Evolutionary conservation across 768 basidiomycete species (phyloP).

Genomic region (Leccinum rimulosum): DNA sequence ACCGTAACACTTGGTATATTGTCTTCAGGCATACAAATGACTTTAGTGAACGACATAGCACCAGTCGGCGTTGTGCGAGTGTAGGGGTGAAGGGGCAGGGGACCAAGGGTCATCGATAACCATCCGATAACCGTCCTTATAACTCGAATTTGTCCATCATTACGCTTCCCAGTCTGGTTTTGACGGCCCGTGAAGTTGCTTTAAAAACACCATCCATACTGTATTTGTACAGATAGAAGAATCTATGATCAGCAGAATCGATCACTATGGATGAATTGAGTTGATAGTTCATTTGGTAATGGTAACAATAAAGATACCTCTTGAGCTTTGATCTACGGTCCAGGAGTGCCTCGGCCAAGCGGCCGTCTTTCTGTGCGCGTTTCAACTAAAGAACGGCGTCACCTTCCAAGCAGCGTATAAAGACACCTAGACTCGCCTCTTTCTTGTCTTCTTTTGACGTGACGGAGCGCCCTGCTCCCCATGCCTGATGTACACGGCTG

Average conservation of each 20-base stretch:
- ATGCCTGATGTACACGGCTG: slow-evolving; percentile 75
- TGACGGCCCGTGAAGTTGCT: background rate
- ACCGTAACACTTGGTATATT: background rate
- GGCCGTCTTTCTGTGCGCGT: slow-evolving; percentile 72
- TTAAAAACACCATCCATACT: background rate
- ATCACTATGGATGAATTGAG: slow-evolving; percentile 32
- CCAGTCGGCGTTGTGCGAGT: background rate
- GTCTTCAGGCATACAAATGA: slow-evolving; percentile 10
- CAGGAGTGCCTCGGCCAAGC: slow-evolving; percentile 75
- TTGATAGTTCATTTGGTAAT: background rate
- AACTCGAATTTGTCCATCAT: slow-evolving; percentile 4
- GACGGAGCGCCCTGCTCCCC: slow-evolving; percentile 78
- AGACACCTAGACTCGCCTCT: slow-evolving; percentile 47
- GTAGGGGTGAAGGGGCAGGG: background rate
- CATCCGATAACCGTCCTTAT: slow-evolving; percentile 1
- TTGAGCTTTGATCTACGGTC: slow-evolving; percentile 82
- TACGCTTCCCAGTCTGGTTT: slow-evolving; percentile 2
- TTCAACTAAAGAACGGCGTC: slow-evolving; percentile 54
- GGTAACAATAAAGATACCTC: slow-evolving; percentile 46
- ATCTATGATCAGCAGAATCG: slow-evolving; percentile 40
- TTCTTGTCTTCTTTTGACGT: slow-evolving; percentile 69
- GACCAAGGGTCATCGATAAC: background rate
- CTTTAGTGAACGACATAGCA: slow-evolving; percentile 3
- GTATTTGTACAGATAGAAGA: slow-evolving; percentile 14
- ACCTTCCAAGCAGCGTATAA: slow-evolving; percentile 2